These are phyloP conservation scores for Curvularia lunata DNA, from an alignment of 2,329 filamentous ascomycete genomes.

Conservation along the genomic window DNA sequence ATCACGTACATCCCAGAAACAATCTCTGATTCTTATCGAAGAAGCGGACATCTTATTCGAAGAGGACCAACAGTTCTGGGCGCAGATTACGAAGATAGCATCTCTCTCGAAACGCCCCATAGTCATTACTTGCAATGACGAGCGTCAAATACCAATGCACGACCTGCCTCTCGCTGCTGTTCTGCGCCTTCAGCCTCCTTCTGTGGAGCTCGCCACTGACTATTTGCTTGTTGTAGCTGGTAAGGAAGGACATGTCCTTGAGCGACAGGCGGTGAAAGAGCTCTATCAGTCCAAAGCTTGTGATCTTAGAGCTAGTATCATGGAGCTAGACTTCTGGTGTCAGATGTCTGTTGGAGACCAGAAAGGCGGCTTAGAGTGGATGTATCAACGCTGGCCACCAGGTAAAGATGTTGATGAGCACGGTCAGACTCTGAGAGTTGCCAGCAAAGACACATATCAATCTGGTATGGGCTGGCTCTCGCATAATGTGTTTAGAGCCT, in stretches of 20 bases:
- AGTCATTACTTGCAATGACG: slow-evolving; percentile 93
- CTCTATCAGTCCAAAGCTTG: slow-evolving; percentile 72
- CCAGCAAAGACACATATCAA: slow-evolving; percentile 80
- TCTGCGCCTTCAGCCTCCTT: slow-evolving; percentile 73
- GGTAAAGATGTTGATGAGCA: slow-evolving; percentile 72
- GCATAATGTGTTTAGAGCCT: slow-evolving; percentile 62
- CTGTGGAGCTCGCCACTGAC: slow-evolving; percentile 73
- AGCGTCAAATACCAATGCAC: slow-evolving; percentile 76
- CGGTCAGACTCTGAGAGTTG: slow-evolving; percentile 73
- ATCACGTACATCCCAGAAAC: slow-evolving; percentile 69
- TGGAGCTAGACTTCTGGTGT: slow-evolving; percentile 93
- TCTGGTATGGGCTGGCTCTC: slow-evolving; percentile 78
- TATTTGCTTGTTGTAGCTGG: slow-evolving; percentile 83
- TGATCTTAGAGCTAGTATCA: slow-evolving; percentile 82
- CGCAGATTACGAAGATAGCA: slow-evolving; percentile 78
- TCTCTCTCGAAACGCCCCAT: slow-evolving; percentile 87
- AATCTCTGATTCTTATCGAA: slow-evolving; percentile 92
- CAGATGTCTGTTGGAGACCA: slow-evolving; percentile 91
- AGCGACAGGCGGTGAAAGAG: slow-evolving; percentile 68
- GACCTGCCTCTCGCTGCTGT: slow-evolving; percentile 83
- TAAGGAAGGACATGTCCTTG: slow-evolving; percentile 83
- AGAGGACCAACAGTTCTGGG: slow-evolving; percentile 95
- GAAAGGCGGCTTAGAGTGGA: slow-evolving; percentile 90
- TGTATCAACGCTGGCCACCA: slow-evolving; percentile 76
- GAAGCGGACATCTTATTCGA: slow-evolving; percentile 94